A percentile compares a stretch with the other conserved stretches of the same genome.
Conservation (phyloP, 345 rosid genomes). For the Populus tremula region DNA sequence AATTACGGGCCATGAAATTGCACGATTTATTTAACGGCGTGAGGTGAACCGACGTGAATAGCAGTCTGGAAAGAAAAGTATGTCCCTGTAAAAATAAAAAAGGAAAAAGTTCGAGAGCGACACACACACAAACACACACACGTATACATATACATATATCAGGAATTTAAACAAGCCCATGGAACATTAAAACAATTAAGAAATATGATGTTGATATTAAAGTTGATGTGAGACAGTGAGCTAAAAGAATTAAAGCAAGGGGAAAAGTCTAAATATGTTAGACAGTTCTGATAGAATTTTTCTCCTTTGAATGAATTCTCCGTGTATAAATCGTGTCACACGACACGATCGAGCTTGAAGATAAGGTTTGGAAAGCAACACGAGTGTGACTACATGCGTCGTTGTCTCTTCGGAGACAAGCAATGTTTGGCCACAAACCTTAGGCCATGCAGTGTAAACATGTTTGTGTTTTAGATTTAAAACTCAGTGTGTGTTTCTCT, state of each 20-base stretch:
- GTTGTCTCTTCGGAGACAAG: neutral
- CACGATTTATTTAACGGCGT: neutral
- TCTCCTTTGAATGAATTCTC: too few species aligned
- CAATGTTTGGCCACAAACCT: neutral
- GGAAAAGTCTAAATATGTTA: too few species aligned
- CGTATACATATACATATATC: too few species aligned
- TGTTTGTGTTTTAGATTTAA: neutral
- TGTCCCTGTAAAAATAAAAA: neutral
- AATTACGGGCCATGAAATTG: neutral
- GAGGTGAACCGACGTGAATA: neutral
- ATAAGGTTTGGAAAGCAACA: constrained; percentile 1
- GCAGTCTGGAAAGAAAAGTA: neutral
- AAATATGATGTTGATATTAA: too few species aligned
- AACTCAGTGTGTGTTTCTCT: neutral
- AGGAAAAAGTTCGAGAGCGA: neutral
- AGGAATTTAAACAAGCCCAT: too few species aligned
- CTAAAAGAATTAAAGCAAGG: too few species aligned
- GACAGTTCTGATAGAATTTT: too few species aligned
- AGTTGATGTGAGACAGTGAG: too few species aligned
- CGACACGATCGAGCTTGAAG: neutral
- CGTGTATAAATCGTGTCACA: neutral
- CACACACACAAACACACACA: too few species aligned
- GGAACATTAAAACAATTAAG: too few species aligned
- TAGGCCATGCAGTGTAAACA: neutral
- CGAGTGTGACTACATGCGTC: neutral